A percentile compares a stretch with the other conserved stretches of the same genome.
Conservation (phyloP, 129 eudicot species). For the Sambucus nigra region DNA sequence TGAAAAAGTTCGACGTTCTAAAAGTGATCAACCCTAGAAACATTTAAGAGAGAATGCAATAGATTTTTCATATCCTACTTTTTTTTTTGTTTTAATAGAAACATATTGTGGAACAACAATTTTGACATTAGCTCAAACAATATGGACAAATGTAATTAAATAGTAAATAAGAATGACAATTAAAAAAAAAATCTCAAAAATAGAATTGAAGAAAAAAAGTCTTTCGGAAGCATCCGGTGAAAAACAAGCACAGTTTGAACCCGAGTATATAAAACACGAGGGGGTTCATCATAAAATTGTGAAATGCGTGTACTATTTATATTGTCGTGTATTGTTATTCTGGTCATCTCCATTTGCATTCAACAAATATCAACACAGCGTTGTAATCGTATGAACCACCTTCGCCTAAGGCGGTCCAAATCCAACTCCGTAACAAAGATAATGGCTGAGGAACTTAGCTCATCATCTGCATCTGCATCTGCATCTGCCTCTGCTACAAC, state of each 20-base stretch:
- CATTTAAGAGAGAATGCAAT: too few species aligned
- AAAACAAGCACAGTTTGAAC: background rate
- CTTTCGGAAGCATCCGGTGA: too few species aligned
- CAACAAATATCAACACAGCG: background rate
- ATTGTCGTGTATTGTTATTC: background rate
- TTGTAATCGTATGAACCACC: slow-evolving; percentile 20
- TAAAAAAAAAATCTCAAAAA: too few species aligned
- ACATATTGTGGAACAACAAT: too few species aligned
- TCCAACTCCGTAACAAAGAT: slow-evolving; percentile 14
- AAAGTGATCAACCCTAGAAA: too few species aligned
- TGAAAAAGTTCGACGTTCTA: too few species aligned
- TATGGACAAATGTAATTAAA: too few species aligned
- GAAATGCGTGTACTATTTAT: background rate
- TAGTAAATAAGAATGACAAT: too few species aligned
- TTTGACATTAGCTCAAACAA: too few species aligned
- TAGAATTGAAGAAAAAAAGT: too few species aligned
- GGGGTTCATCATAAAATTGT: background rate
- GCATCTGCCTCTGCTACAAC: slow-evolving; percentile 9
- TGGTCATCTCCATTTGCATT: background rate
- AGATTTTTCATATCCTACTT: too few species aligned
- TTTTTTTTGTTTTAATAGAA: too few species aligned
- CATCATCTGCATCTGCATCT: slow-evolving; percentile 27
- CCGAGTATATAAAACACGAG: background rate
- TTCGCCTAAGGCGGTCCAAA: slow-evolving; percentile 17
- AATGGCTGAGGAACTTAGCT: slow-evolving; percentile 50